Evolutionary conservation across 768 basidiomycete species (phyloP).

Genomic region (Leccinum uliginosum): DNA sequence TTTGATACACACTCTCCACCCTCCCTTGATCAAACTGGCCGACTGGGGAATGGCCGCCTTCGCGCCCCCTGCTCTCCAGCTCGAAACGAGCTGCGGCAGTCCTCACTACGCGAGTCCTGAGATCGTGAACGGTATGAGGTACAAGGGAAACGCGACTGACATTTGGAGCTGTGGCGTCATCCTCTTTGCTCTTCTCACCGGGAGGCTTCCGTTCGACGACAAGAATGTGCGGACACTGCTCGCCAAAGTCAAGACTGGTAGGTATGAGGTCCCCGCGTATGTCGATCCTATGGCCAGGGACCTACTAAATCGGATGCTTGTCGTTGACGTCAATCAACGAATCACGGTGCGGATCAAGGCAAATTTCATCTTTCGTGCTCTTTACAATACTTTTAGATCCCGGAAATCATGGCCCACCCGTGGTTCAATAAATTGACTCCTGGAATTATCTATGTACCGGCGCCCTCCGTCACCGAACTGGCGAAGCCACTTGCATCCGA

Average conservation of each 20-base stretch:
- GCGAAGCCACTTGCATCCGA: conserved; percentile 67
- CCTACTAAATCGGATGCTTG: conserved; percentile 81
- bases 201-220: conserved; percentile 92
- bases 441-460: conserved; percentile 42
- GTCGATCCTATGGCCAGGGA: conserved; percentile 84
- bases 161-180: conserved; percentile 98
- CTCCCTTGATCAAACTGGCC: conserved; percentile 89
- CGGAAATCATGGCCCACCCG: conserved; percentile 80
- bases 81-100: conserved; percentile 94
- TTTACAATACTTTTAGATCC: conserved; percentile 52
- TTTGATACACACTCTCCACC: conserved; percentile 76
- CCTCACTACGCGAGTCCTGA: conserved; percentile 98
- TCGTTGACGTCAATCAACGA: conserved; percentile 73
- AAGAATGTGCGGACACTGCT: conserved; percentile 75
- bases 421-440: conserved; percentile 63
- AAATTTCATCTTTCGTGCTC: not conserved
- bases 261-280: conserved; percentile 77
- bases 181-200: conserved; percentile 84
- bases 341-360: conserved; percentile 56
- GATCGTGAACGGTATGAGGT: conserved; percentile 88
- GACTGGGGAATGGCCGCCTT: conserved; percentile 99
- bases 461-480: conserved; percentile 64
- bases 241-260: conserved; percentile 81
- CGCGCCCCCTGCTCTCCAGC: conserved; percentile 75
- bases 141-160: conserved; percentile 86